Evolutionary conservation across 2,329 filamentous ascomycete species (phyloP).

Genomic region (Aspergillus nomiae): DNA sequence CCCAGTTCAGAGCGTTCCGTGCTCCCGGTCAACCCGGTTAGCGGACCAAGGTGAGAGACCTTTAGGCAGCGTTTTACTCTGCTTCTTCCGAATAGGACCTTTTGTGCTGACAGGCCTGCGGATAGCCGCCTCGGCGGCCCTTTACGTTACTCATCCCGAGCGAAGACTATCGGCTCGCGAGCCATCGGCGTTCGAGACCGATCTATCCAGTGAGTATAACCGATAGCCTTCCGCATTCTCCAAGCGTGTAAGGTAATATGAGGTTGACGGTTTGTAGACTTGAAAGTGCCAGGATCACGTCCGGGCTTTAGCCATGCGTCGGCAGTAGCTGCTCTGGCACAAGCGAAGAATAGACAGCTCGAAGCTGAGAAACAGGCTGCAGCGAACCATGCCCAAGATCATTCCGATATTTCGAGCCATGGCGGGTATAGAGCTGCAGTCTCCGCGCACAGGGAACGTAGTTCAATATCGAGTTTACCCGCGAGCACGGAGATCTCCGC

Average conservation of each 20-base stretch:
- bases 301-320: slow-evolving; percentile 60
- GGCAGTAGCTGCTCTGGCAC: slow-evolving; percentile 74
- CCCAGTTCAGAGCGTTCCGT: slow-evolving; percentile 16
- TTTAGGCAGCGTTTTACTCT: slow-evolving; percentile 4
- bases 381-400: slow-evolving; percentile 61
- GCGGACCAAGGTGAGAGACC: slow-evolving; percentile 37
- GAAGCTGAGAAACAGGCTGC: slow-evolving; percentile 54
- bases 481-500: slow-evolving; percentile 53
- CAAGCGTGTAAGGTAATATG: not conserved
- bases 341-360: slow-evolving; percentile 69
- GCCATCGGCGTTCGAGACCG: slow-evolving; percentile 19
- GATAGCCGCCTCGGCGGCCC: slow-evolving; percentile 61
- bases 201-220: slow-evolving; percentile 26
- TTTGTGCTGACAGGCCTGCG: slow-evolving; percentile 8
- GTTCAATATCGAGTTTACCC: slow-evolving; percentile 16
- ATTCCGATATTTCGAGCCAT: slow-evolving; percentile 55
- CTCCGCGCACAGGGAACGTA: slow-evolving; percentile 53
- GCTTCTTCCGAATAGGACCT: not conserved
- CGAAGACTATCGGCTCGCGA: slow-evolving; percentile 32
- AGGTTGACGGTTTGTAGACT: slow-evolving; percentile 19
- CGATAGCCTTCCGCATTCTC: not conserved
- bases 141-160: slow-evolving; percentile 55
- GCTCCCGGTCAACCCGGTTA: slow-evolving; percentile 31
- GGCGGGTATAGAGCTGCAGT: slow-evolving; percentile 75
- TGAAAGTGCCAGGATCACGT: slow-evolving; percentile 55